These are phyloP conservation scores for Peziza echinospora DNA, from an alignment of 495 filamentous ascomycete genomes.

Conservation along the genomic window DNA sequence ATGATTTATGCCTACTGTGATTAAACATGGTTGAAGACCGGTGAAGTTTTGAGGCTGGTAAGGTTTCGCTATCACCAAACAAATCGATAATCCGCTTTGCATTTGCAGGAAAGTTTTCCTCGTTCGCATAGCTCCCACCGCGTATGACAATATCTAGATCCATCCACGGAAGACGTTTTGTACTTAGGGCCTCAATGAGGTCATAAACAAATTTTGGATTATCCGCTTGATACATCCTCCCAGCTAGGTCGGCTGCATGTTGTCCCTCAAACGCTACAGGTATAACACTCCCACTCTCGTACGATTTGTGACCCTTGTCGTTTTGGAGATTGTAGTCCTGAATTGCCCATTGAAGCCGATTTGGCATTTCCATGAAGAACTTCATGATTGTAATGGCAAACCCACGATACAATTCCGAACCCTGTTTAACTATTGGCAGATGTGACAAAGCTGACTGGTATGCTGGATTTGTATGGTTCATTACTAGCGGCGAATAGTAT, in stretches of 20 bases:
- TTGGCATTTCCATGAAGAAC: constrained; percentile 75
- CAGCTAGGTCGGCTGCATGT: constrained; percentile 78
- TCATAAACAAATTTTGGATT: constrained; percentile 48
- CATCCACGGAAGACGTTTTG: constrained; percentile 57
- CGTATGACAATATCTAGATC: constrained; percentile 80
- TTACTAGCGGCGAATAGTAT: not conserved
- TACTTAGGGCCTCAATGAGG: constrained; percentile 50
- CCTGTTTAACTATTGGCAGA: constrained; percentile 85
- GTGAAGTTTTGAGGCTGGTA: constrained; percentile 71
- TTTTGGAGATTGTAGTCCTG: constrained; percentile 30
- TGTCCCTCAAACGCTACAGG: constrained; percentile 52
- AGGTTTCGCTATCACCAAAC: constrained; percentile 61
- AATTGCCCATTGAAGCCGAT: constrained; percentile 25
- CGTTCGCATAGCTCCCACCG: constrained; percentile 27
- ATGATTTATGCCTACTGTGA: constrained; percentile 45
- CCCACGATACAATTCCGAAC: constrained; percentile 70
- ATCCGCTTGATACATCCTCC: constrained; percentile 57
- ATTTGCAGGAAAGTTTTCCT: constrained; percentile 32
- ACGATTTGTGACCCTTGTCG: constrained; percentile 13
- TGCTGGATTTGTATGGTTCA: constrained; percentile 33
- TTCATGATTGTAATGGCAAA: constrained; percentile 80
- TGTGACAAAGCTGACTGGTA: constrained; percentile 79
- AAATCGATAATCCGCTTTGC: constrained; percentile 41
- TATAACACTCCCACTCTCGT: constrained; percentile 9
- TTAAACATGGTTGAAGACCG: constrained; percentile 73